Conservation (phyloP, 768 basidiomycete genomes). For the Lactarius evosmus region DNA sequence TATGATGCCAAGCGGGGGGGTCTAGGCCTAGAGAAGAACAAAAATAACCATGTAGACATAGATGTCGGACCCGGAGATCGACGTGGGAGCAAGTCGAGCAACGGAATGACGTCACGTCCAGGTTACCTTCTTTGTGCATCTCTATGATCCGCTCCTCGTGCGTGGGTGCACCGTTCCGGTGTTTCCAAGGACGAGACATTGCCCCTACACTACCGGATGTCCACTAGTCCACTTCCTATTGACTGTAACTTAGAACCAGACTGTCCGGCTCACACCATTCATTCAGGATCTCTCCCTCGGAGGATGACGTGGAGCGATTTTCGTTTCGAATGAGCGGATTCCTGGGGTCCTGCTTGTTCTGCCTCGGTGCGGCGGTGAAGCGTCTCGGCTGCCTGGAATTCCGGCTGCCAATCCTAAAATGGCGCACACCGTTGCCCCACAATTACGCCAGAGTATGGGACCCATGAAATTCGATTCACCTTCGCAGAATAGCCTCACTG, state of each 20-base stretch:
- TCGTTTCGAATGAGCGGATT: neutral
- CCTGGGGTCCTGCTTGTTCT: constrained; percentile 3
- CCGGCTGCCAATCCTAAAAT: neutral
- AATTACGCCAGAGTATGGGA: neutral
- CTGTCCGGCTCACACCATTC: neutral
- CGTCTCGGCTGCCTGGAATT: neutral
- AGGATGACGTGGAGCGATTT: neutral
- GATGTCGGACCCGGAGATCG: constrained; percentile 8
- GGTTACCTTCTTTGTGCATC: neutral
- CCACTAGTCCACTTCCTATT: neutral
- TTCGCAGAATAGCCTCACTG: neutral
- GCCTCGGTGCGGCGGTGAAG: neutral
- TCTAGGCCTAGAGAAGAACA: neutral
- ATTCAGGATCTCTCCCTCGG: neutral
- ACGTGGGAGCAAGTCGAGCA: constrained; percentile 9
- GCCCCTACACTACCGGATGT: neutral
- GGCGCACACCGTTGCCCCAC: neutral
- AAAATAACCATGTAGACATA: neutral
- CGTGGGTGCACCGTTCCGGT: neutral
- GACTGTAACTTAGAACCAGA: neutral
- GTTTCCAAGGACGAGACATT: neutral
- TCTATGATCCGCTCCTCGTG: neutral
- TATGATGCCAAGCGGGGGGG: neutral
- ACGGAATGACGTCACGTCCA: constrained; percentile 6
- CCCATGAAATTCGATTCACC: neutral